Base-by-base conservation (phyloP, 495 filamentous ascomycete species). In the Staphylotrichum longicolle region DNA sequence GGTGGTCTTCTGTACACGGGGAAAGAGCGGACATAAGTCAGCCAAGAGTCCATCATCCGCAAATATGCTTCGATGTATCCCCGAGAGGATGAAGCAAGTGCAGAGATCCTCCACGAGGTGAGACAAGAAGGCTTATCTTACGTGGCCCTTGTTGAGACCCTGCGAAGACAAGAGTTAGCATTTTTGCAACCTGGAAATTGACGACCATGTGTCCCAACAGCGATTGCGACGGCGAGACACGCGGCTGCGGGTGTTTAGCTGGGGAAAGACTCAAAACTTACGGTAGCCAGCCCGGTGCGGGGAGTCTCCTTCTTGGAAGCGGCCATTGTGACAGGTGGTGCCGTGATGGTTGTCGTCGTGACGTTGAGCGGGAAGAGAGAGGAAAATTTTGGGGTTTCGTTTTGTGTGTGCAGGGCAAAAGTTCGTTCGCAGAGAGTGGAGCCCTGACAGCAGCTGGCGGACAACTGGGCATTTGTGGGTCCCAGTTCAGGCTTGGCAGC, bases 71-170 rank as follows among this genome's bases (percentile, higher is more conserved):
- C 60, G 59, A 54, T 42, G 37, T 63, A 65, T 61, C 56, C 53
- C 54, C 15, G 67, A 64, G 66, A 72, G 69, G 66, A 67, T 65
- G 60, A 66, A 66, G 63, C 63, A 62, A 55, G 69, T 68, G 75
- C 78, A 75, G 78, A 80, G 82, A 84, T 84, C 80, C 82, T 84
- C 82, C 82, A 66, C 63, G 63, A 66, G 63, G 59, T 66, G 63
- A 84, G 81, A 84, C 70, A 64, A 54, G 49, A 51, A 54, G 57
- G 59, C 57, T 65, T 66, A 66, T 58, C 63, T 66, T 91, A 94
- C 91, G 80, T 94, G 89, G 77, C 93, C 93, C 76, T 85, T 87
- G 82, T 97, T 96, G 74, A 91, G 76, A 74, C 93, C 93, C 63
- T 66, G 60, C 30, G 50, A 62, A 66, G 55, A 3, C 33, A 5